A percentile compares a stretch with the other conserved stretches of the same genome.
Conservation (phyloP, 2,329 filamentous ascomycete species). For the Fonsecaea erecta region DNA sequence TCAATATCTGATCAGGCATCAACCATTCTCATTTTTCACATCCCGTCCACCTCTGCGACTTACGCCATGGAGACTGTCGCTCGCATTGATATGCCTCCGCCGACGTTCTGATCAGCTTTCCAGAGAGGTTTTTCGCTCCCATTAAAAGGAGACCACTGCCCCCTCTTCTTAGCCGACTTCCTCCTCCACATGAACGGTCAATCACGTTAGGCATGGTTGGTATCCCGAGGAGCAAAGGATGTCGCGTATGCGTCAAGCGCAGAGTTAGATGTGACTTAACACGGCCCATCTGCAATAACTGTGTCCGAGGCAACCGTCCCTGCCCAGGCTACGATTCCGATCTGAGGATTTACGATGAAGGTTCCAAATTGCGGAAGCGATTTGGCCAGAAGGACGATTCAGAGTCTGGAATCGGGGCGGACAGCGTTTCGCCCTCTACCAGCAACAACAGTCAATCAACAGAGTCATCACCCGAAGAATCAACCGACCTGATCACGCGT, state of each 20-base stretch:
- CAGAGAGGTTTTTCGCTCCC: neutral
- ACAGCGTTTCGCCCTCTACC: conserved; percentile 41
- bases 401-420: conserved; percentile 23
- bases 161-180: neutral
- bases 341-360: conserved; percentile 47
- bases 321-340: conserved; percentile 43
- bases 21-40: neutral
- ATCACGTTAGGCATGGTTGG: conserved; percentile 44
- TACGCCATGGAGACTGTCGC: neutral
- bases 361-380: conserved; percentile 43
- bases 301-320: conserved; percentile 40
- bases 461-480: conserved; percentile 40
- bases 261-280: conserved; percentile 46
- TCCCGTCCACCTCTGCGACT: neutral
- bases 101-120: neutral
- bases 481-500: conserved; percentile 23
- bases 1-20: conserved; percentile 7
- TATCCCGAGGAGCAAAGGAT: conserved; percentile 50
- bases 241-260: conserved; percentile 47
- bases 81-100: neutral
- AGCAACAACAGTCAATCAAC: conserved; percentile 40
- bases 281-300: conserved; percentile 39
- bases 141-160: neutral
- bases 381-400: conserved; percentile 33
- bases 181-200: conserved; percentile 12